Base-by-base conservation (phyloP, 352 stramenopile genomes). In the Pythium brassicae region DNA sequence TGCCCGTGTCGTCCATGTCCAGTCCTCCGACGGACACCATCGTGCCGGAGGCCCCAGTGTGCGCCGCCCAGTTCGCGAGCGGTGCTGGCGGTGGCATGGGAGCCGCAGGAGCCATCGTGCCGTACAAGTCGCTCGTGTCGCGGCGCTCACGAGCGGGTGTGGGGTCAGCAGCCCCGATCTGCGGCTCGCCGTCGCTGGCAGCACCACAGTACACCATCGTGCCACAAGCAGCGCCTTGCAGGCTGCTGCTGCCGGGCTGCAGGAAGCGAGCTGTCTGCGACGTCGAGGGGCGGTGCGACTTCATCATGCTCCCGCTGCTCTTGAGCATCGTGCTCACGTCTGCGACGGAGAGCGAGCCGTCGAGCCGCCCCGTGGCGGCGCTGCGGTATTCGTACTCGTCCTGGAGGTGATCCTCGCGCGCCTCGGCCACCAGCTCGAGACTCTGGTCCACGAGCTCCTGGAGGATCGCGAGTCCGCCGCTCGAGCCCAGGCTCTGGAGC, bases 361-460 rank as follows among this genome's bases (percentile, higher is more conserved):
- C 68, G 3, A 74, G 65, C 10, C 72, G 62, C 37, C 76, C 78
- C n/a, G 76, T 86, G 35, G 76, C 67, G 14, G 64, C 65, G 48
- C 48, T 76, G 57, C 76, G 68, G 51, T 80, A 85, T 14, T 76
- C 75, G 39, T 63, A 70, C 59, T 87, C 80, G 42, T 87, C 77
- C 57, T 87, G 71, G 17, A 63, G 58, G 19, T 68, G 55, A 11
- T 40, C 63, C n/a, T 82, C 74, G 20, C 83, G 64, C 19, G 77
- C 74, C 12, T 86, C 71, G 17, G 70, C 61, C 9, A 93, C 63
- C 8, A 87, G 69, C 52, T 91, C 78, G 12, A 86, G 59, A 52
- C 77, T 90, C 48, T 87, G 69, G 50, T 90, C 79, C 20, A 87
- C 77, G 17, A 92, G 65, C 51, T 92, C 79, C 54, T 89, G 75